phyloP scores from a whole-genome alignment of 495 filamentous ascomycete species.

The Aspergillus bertholletiae region DNA sequence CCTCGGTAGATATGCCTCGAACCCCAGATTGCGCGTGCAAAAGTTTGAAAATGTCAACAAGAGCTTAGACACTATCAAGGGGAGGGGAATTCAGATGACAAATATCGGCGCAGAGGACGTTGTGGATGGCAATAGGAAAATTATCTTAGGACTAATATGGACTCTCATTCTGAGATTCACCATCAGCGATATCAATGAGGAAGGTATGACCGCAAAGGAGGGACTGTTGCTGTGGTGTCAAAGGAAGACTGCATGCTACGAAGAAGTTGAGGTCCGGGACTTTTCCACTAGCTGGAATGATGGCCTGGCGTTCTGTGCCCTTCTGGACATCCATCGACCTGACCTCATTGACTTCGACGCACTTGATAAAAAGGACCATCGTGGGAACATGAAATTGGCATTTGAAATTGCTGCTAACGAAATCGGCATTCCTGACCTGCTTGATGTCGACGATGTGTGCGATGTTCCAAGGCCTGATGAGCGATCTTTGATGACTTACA shows the following conservation, averaged over 20 bases:
- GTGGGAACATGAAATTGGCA: conserved; percentile 94
- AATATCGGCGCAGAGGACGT: conserved; percentile 99
- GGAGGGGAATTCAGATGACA: conserved; percentile 88
- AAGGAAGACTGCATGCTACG: conserved; percentile 96
- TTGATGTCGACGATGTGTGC: conserved; percentile 97
- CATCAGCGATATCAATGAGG: conserved; percentile 96
- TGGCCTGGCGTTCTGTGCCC: conserved; percentile 91
- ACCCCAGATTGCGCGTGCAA: conserved; percentile 93
- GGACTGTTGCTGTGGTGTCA: conserved; percentile 96
- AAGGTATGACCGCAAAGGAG: conserved; percentile 97
- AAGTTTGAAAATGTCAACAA: conserved; percentile 98
- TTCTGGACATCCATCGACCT: conserved; percentile 94
- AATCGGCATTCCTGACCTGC: conserved; percentile 91
- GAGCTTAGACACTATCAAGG: conserved; percentile 87
- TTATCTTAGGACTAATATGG: conserved; percentile 96
- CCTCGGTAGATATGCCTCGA: conserved; percentile 91
- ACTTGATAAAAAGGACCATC: conserved; percentile 90
- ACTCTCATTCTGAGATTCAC: conserved; percentile 96
- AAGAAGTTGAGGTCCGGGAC: conserved; percentile 89
- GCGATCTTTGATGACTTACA: conserved; percentile 97
- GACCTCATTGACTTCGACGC: conserved; percentile 95
- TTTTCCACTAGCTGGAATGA: conserved; percentile 97
- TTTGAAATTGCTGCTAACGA: conserved; percentile 95
- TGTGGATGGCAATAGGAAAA: conserved; percentile 96
- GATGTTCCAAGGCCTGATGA: conserved; percentile 96